These are phyloP conservation scores for Aureobasidium sp. DNA, from an alignment of 2,329 filamentous ascomycete species.

Conservation along the genomic window DNA sequence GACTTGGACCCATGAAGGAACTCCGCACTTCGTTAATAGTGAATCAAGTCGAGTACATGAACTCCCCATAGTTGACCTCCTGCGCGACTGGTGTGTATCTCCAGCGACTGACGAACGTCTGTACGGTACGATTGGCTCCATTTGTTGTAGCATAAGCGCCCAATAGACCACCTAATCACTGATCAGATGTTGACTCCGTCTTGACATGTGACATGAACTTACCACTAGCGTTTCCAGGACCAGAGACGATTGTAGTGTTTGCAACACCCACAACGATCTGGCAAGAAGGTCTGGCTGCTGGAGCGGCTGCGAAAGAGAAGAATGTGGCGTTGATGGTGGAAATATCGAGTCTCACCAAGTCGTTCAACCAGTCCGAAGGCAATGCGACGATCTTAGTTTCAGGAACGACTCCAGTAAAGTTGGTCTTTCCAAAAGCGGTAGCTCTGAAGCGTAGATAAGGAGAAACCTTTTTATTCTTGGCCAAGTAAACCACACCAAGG, in stretches of 20 bases:
- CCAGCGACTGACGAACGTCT: constrained; percentile 57
- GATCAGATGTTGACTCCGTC: neutral
- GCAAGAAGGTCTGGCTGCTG: constrained; percentile 24
- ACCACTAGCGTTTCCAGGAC: constrained; percentile 35
- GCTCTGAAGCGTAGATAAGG: constrained; percentile 16
- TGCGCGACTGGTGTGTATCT: constrained; percentile 37
- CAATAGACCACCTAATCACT: constrained; percentile 47
- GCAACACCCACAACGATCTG: constrained; percentile 30
- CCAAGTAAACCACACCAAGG: constrained; percentile 38
- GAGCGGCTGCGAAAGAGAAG: constrained; percentile 39
- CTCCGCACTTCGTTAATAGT: too few species aligned
- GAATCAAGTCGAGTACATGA: neutral
- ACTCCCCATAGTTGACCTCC: neutral
- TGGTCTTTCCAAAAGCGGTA: constrained; percentile 25
- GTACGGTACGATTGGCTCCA: constrained; percentile 47
- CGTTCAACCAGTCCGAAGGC: constrained; percentile 42
- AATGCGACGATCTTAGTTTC: constrained; percentile 41
- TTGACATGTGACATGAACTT: neutral
- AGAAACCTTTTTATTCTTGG: neutral
- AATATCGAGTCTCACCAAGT: constrained; percentile 45
- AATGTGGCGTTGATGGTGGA: constrained; percentile 53
- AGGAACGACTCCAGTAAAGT: constrained; percentile 47
- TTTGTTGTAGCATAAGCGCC: constrained; percentile 62
- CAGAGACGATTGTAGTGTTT: constrained; percentile 35
- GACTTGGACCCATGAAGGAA: too few species aligned